These are phyloP conservation scores for Zalaria obscura DNA, from an alignment of 2,329 filamentous ascomycete genomes.

Conservation along the genomic window DNA sequence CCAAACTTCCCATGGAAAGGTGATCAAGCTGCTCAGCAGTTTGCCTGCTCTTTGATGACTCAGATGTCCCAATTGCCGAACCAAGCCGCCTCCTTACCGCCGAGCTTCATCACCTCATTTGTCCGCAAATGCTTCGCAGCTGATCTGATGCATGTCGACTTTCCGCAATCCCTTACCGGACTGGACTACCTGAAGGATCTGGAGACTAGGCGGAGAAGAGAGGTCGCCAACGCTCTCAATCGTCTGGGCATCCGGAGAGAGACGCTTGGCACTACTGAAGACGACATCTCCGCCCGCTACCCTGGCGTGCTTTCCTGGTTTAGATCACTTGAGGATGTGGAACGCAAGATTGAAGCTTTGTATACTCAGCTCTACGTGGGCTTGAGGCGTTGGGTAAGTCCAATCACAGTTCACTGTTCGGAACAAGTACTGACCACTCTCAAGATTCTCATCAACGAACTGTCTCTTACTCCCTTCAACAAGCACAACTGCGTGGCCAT, in stretches of 20 bases:
- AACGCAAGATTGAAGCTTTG: constrained; percentile 36
- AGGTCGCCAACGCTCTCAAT: constrained; percentile 39
- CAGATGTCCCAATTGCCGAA: constrained; percentile 45
- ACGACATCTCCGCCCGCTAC: constrained; percentile 34
- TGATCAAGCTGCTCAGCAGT: constrained; percentile 23
- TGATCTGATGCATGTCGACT: constrained; percentile 45
- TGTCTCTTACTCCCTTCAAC: constrained; percentile 47
- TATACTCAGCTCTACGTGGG: constrained; percentile 50
- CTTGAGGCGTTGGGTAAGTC: constrained; percentile 47
- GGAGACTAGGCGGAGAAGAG: constrained; percentile 44
- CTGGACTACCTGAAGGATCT: constrained; percentile 53
- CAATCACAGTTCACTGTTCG: background rate
- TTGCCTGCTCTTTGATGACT: constrained; percentile 36
- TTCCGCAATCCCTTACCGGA: constrained; percentile 49
- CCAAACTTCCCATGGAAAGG: constrained; percentile 16
- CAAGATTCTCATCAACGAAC: constrained; percentile 50
- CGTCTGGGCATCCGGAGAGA: constrained; percentile 36
- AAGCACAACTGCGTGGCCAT: constrained; percentile 53
- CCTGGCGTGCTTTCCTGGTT: constrained; percentile 44
- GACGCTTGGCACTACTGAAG: constrained; percentile 30
- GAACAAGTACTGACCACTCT: background rate
- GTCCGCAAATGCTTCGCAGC: constrained; percentile 44
- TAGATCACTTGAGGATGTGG: constrained; percentile 26
- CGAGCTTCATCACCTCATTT: constrained; percentile 48
- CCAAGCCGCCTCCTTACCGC: constrained; percentile 47